A percentile compares a stretch with the other conserved stretches of the same genome.
phyloP scores from a whole-genome alignment of 108 stramenopile species.

The Aurantiochytrium sp. region DNA sequence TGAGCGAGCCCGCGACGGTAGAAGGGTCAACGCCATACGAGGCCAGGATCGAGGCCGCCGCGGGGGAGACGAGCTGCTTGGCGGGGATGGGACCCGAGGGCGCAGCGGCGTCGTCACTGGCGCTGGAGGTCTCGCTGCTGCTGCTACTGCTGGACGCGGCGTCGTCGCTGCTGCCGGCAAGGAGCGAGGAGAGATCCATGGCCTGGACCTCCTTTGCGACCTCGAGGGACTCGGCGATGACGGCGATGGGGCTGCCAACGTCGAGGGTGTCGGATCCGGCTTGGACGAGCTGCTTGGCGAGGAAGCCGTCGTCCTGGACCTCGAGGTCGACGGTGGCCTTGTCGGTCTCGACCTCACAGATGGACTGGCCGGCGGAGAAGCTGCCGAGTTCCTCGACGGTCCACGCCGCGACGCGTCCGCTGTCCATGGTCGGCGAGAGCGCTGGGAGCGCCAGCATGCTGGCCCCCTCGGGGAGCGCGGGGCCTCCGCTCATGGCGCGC shows the following conservation, averaged over 20 bases:
- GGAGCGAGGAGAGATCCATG: not conserved
- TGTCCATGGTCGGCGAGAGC: conserved; percentile 22
- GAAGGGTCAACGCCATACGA: not conserved
- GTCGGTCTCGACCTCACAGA: conserved; percentile 95
- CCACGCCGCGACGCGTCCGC: conserved; percentile 80
- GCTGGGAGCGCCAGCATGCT: not conserved
- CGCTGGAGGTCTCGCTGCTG: not conserved
- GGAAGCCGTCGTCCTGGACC: conserved; percentile 75
- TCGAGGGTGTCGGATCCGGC: conserved; percentile 51
- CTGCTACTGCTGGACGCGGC: not conserved
- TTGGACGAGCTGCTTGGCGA: conserved; percentile 71
- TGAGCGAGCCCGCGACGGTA: not conserved
- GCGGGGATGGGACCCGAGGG: not conserved
- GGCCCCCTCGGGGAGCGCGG: not conserved
- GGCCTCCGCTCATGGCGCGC: not conserved
- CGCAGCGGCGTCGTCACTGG: not conserved
- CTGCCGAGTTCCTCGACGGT: conserved; percentile 68
- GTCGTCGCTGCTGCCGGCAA: not conserved
- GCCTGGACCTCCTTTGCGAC: conserved; percentile 4
- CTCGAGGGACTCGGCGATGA: conserved; percentile 71
- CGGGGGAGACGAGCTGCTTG: not conserved
- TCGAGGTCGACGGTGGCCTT: conserved; percentile 96
- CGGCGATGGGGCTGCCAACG: conserved; percentile 76
- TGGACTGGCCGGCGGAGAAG: conserved; percentile 77
- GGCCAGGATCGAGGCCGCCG: not conserved